Percentiles rank a stretch among this genome's conserved stretches.
Evolutionary conservation across 345 rosid genomes (phyloP).

Genomic region (Mercurialis annua): DNA sequence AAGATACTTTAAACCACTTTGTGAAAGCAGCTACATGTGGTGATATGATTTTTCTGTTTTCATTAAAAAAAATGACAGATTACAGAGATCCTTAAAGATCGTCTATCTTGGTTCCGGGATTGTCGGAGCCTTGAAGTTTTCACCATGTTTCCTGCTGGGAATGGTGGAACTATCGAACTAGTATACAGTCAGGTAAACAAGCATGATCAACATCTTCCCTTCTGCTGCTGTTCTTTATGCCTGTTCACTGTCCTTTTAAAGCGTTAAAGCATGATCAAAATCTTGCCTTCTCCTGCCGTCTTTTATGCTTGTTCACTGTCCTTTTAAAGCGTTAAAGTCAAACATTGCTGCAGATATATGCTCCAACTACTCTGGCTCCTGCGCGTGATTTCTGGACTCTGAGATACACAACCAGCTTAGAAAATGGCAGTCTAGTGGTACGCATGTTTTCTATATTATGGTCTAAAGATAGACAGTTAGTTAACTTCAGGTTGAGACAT

Average conservation of each 20-base stretch:
- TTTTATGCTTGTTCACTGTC: neutral
- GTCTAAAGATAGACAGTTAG: neutral
- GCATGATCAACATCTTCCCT: conserved; percentile 1
- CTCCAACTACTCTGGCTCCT: conserved; percentile 97
- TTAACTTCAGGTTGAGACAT: neutral
- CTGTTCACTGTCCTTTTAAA: neutral
- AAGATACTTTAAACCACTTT: neutral
- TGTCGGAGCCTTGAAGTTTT: conserved; percentile 97
- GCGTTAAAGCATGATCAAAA: neutral
- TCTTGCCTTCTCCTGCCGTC: conserved; percentile 10
- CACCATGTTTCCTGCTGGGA: conserved; percentile 94
- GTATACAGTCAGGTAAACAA: conserved; percentile 74
- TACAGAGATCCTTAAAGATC: conserved; percentile 98
- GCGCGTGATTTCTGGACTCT: conserved; percentile 99
- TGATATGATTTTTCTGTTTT: neutral
- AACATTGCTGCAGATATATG: conserved; percentile 59
- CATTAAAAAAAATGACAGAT: conserved; percentile 43
- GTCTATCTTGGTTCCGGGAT: conserved; percentile 97
- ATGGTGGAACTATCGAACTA: conserved; percentile 93
- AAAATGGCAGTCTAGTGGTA: conserved; percentile 99
- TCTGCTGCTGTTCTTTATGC: conserved; percentile 5
- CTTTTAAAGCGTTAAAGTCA: neutral
- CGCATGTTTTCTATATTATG: conserved; percentile 13
- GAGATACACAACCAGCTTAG: conserved; percentile 86
- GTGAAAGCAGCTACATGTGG: neutral